Evolutionary conservation across 2,329 filamentous ascomycete species (phyloP).

Genomic region (Neopestalotiopsis sp.): DNA sequence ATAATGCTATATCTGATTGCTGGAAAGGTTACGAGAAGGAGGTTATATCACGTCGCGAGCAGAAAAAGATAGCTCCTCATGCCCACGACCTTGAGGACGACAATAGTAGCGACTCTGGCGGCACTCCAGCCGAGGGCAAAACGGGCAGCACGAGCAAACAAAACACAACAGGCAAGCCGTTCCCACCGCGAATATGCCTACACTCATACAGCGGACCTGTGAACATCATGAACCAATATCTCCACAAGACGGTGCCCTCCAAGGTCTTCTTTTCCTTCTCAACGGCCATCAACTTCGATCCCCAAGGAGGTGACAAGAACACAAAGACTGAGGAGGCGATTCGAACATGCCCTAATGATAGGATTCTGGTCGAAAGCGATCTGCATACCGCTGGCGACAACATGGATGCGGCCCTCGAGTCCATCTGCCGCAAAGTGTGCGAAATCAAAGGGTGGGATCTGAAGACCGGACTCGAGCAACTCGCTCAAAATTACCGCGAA

Average conservation of each 20-base stretch:
- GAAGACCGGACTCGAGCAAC: slow-evolving; percentile 68
- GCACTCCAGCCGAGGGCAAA: not conserved
- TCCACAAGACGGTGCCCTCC: slow-evolving; percentile 73
- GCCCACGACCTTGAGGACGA: slow-evolving; percentile 52
- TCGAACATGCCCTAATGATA: slow-evolving; percentile 74
- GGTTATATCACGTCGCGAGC: slow-evolving; percentile 64
- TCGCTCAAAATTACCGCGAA: slow-evolving; percentile 76
- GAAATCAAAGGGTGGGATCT: slow-evolving; percentile 78
- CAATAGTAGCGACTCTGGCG: slow-evolving; percentile 25
- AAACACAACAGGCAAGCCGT: slow-evolving; percentile 55
- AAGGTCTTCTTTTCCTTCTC: slow-evolving; percentile 91
- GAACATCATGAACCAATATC: slow-evolving; percentile 78
- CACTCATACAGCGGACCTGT: slow-evolving; percentile 88
- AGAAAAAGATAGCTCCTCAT: slow-evolving; percentile 50
- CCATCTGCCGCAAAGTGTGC: slow-evolving; percentile 79
- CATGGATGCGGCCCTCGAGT: slow-evolving; percentile 81
- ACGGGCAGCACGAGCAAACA: not conserved
- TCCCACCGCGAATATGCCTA: slow-evolving; percentile 87
- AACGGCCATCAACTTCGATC: slow-evolving; percentile 76
- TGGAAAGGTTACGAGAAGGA: slow-evolving; percentile 75
- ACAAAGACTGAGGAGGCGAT: slow-evolving; percentile 67
- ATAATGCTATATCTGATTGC: slow-evolving; percentile 65
- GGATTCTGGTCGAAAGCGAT: slow-evolving; percentile 88
- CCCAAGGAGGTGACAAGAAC: slow-evolving; percentile 50
- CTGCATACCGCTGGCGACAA: slow-evolving; percentile 78